phyloP scores from a whole-genome alignment of 2,329 filamentous ascomycete genomes.

The Cryphonectria nitschkei region DNA sequence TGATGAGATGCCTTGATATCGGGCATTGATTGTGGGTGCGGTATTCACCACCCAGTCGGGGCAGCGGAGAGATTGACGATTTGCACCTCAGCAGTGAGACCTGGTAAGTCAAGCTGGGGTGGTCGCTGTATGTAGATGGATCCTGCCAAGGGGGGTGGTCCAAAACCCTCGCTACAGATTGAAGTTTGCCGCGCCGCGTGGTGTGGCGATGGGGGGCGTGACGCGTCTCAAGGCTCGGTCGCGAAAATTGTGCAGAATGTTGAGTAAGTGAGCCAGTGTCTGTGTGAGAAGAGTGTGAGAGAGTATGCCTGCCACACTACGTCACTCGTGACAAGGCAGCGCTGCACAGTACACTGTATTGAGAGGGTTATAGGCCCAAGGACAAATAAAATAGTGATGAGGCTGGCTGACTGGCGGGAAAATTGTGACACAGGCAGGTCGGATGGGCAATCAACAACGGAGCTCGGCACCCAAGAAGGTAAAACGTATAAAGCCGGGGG shows the following conservation, averaged over 20 bases:
- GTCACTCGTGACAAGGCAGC: conserved; percentile 17
- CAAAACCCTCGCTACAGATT: not conserved
- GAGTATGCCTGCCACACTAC: conserved; percentile 21
- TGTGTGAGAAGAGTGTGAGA: not conserved
- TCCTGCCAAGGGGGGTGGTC: not conserved
- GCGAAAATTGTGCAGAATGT: not conserved
- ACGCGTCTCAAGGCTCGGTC: conserved; percentile 16
- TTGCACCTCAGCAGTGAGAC: not conserved
- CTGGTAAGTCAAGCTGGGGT: not conserved
- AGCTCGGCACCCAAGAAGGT: not conserved
- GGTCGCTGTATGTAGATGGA: not conserved
- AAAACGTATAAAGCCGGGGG: not conserved
- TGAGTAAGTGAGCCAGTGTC: not conserved
- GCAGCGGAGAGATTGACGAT: not conserved
- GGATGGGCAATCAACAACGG: not conserved
- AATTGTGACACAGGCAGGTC: not conserved
- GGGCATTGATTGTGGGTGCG: conserved; percentile 11
- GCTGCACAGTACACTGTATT: not conserved
- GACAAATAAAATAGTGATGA: not conserved
- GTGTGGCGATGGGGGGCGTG: conserved; percentile 8
- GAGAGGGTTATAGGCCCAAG: not conserved
- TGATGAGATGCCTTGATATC: conserved; percentile 21
- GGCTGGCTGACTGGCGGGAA: not conserved
- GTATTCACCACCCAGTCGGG: not conserved
- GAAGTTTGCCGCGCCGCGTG: conserved; percentile 7